Base-by-base conservation (phyloP, 108 stramenopile species). In the Ochromonas danica region DNA sequence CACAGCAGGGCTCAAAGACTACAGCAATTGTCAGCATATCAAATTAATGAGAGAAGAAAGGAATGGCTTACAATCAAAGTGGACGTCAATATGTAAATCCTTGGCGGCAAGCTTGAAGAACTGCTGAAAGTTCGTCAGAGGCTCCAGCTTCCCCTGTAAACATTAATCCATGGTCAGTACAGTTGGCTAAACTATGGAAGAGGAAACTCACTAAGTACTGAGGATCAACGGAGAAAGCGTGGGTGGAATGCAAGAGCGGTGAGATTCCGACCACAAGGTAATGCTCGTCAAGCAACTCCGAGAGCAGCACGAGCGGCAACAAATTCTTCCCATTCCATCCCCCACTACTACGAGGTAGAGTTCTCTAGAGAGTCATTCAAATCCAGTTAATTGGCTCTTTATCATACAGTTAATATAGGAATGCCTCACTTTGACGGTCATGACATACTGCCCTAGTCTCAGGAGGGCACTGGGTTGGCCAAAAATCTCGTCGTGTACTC, bases 101-200 rank as follows among this genome's bases (percentile, higher is more conserved):
- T 75, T 33, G 3, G 72, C 72, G 3, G 72, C 72, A 6, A 75
- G 25, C 51, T 75, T 75, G 72, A 75, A 75, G 27, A 75, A 75
- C 40, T 75, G 72, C 51, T 41, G 14, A 33, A 75, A 75, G 25
- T 60, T 45, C 51, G 72, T 75, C 51, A 60, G 25, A 28, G 72
- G 43, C 6, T 31, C 3, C 43, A 57, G 22, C 22, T 22, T 51
- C 45, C 45, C 22, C 45, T 51, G 22, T 14, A 14, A 51, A 51
- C 22, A 51, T 14, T 51, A 51, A 51, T 51, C n/a, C n/a, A n/a
- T n/a, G n/a, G n/a, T n/a, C n/a, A n/a, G n/a, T n/a, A n/a, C n/a
- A n/a, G n/a, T n/a, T n/a, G n/a, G n/a, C n/a, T n/a, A n/a, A n/a
- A n/a, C n/a, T n/a, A n/a, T n/a, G n/a, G n/a, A n/a, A n/a, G n/a